Evolutionary conservation across 768 basidiomycete genomes (phyloP).

Genomic region (Calocybe gangraenosa): DNA sequence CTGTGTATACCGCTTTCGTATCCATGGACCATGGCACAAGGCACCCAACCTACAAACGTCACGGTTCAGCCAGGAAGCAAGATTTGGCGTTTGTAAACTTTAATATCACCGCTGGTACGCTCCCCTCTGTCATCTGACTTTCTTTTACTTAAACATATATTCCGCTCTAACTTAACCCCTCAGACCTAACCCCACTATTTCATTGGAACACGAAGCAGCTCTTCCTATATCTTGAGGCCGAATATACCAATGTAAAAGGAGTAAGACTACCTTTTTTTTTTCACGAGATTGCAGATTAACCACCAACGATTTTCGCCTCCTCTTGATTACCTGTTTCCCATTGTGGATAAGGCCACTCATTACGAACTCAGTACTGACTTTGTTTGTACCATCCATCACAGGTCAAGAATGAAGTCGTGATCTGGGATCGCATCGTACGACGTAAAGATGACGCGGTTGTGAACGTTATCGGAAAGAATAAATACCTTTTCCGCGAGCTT

Average conservation of each 20-base stretch:
- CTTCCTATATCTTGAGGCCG: conserved; percentile 82
- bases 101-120: conserved; percentile 73
- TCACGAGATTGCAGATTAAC: neutral
- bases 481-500: conserved; percentile 79
- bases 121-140: neutral
- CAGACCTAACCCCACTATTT: conserved; percentile 82
- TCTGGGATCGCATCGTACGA: conserved; percentile 92
- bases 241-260: conserved; percentile 70
- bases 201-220: conserved; percentile 98
- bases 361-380: too few species aligned
- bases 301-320: neutral
- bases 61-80: conserved; percentile 57
- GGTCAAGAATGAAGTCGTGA: conserved; percentile 74
- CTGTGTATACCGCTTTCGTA: neutral
- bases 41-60: conserved; percentile 44
- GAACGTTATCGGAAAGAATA: conserved; percentile 66
- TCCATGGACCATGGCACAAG: conserved; percentile 22
- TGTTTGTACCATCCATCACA: conserved; percentile 22
- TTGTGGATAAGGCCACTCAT: neutral
- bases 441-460: conserved; percentile 71
- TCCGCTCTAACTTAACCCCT: neutral
- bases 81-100: conserved; percentile 81
- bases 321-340: neutral
- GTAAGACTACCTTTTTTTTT: conserved; percentile 39
- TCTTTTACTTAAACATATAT: neutral